Evolutionary conservation across 768 basidiomycete species (phyloP).

Genomic region (Tremella mesenterica): DNA sequence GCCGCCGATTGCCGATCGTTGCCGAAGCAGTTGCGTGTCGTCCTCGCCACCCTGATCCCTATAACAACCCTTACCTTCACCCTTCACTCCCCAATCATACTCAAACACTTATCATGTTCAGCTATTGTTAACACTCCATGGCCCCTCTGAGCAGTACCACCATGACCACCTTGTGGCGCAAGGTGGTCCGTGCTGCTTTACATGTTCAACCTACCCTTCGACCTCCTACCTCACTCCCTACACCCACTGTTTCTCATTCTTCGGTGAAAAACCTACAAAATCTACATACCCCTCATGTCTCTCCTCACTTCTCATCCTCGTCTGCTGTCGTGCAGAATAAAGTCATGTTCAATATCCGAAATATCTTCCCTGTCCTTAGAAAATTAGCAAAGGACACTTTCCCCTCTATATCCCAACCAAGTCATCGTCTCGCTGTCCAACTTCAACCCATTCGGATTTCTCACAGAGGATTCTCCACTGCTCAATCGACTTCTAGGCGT

Average conservation of each 20-base stretch:
- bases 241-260: too few relatives aligned
- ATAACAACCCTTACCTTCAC: not conserved
- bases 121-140: too few relatives aligned
- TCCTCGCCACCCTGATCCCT: constrained; percentile 1
- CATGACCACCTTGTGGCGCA: constrained; percentile 19
- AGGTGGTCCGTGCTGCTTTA: constrained; percentile 13
- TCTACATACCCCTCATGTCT: not conserved
- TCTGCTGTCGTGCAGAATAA: not conserved
- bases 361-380: not conserved
- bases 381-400: constrained; percentile 10
- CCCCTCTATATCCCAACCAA: constrained; percentile 8
- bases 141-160: constrained; percentile 24
- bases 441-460: constrained; percentile 10
- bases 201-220: constrained; percentile 22
- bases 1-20: too few relatives aligned
- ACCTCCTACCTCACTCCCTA: too few relatives aligned
- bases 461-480: not conserved
- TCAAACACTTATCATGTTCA: too few relatives aligned
- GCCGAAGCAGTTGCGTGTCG: constrained; percentile 1
- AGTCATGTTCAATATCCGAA: too few relatives aligned
- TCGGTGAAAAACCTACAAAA: not conserved
- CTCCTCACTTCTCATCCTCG: not conserved
- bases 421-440: not conserved
- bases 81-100: not conserved
- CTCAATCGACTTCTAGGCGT: not conserved